Base-by-base conservation (phyloP, 345 rosid genomes). In the Camelina neglecta region DNA sequence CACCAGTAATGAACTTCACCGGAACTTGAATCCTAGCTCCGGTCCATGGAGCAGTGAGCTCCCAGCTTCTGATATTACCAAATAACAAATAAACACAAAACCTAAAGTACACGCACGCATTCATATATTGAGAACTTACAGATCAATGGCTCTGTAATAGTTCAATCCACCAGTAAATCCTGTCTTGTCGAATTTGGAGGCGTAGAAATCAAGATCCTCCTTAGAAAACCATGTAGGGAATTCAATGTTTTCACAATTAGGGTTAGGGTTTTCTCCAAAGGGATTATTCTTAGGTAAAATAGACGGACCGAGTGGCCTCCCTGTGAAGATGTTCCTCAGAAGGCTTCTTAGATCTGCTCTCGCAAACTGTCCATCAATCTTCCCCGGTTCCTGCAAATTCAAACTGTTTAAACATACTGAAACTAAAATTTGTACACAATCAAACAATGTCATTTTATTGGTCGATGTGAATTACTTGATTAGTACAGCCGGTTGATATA, bases 161-260 rank as follows among this genome's bases (percentile, higher is more conserved):
- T 89, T 93, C 47, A 91, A 69, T 6, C 84, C 84, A 20, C 98
- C 91, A 1, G 89, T 87, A 84, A 91, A 89, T 60, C 98, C 89
- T 11, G 62, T 85, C 29, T 79, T 74, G 18, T 79, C 75, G 49
- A 84, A 88, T 61, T 83, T 85, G 42, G 77, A 39, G 54, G 61
- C 82, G 10, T 76, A 83, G 79, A 79, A 90, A n/a, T 60, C 60
- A 31, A 93, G 77, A 75, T 87, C 96, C 51, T 81, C 86, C 79
- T 88, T 85, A 1, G 91, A 38, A 4, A 90, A 78, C 98, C 97
- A 91, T 59, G 86, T 44, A 4, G 98, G 96, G 39, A 90, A 53
- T 8, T 79, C 20, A 31, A 21, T 44, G 11, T 47, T 29, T 55
- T 80, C 73, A 49, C 26, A 4, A 11, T 45, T 48, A 65, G 60